A percentile compares a stretch with the other conserved stretches of the same genome.
Conservation (phyloP, 2,329 filamentous ascomycete genomes). For the Exophiala bonariae region DNA sequence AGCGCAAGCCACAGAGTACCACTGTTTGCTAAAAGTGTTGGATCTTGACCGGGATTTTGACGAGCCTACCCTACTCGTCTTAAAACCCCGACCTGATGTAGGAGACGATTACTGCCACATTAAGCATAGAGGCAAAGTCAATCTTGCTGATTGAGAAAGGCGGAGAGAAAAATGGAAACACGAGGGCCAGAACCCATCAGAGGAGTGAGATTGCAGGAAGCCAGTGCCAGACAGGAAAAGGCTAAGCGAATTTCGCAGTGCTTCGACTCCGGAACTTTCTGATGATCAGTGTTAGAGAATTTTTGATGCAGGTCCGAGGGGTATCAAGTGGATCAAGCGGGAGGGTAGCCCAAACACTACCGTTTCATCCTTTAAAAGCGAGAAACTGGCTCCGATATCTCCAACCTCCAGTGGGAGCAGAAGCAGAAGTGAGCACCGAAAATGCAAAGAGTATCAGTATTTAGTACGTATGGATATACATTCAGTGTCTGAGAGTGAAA, state of each 20-base stretch:
- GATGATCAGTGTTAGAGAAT: constrained; percentile 13
- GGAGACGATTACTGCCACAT: constrained; percentile 8
- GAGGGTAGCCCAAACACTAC: constrained; percentile 1
- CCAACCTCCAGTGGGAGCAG: too few relatives aligned
- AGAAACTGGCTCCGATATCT: too few relatives aligned
- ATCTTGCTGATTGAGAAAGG: constrained; percentile 12
- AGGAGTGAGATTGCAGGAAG: constrained; percentile 22
- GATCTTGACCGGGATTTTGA: constrained; percentile 10
- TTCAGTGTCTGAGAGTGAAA: too few relatives aligned
- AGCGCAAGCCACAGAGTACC: constrained; percentile 14
- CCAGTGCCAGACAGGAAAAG: constrained; percentile 1
- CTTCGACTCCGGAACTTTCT: constrained; percentile 6
- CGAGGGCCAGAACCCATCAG: background rate
- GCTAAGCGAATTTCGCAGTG: background rate
- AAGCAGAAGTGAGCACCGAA: too few relatives aligned
- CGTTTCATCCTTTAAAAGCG: background rate
- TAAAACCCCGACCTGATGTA: constrained; percentile 6
- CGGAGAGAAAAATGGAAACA: constrained; percentile 10
- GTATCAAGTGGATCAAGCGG: constrained; percentile 11
- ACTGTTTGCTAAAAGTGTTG: constrained; percentile 17
- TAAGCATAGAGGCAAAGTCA: constrained; percentile 7
- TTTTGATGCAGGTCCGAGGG: constrained; percentile 18
- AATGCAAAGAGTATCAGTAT: too few relatives aligned
- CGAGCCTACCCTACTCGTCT: constrained; percentile 12
- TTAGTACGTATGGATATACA: too few relatives aligned